A percentile compares a stretch with the other conserved stretches of the same genome.
Evolutionary conservation across 345 rosid genomes (phyloP).

Genomic region (Camelina hispida): DNA sequence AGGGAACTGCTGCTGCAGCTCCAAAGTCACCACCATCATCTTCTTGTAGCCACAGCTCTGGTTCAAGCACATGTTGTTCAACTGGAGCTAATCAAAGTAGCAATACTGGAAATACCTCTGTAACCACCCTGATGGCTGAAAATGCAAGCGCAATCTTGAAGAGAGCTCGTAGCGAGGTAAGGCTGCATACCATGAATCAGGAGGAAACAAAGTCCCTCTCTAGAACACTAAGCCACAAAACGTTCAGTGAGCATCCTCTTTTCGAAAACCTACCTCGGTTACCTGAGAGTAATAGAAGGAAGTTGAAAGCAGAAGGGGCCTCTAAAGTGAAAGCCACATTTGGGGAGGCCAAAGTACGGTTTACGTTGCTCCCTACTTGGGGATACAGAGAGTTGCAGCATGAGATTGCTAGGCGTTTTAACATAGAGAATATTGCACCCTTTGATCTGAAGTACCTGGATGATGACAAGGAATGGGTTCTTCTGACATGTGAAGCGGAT

Average conservation of each 20-base stretch:
- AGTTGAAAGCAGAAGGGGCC: conserved; percentile 32
- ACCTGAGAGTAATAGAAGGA: conserved; percentile 41
- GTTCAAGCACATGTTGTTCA: conserved; percentile 73
- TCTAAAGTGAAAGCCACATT: conserved; percentile 69
- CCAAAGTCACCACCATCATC: conserved; percentile 68
- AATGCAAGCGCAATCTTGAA: conserved; percentile 51
- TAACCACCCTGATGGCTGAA: conserved; percentile 45
- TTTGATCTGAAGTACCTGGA: conserved; percentile 71
- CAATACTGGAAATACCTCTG: conserved; percentile 41
- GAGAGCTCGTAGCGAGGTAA: conserved; percentile 69
- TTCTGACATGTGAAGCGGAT: conserved; percentile 74
- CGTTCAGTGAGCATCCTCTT: conserved; percentile 50
- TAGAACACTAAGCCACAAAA: conserved; percentile 72
- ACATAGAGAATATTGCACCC: conserved; percentile 46
- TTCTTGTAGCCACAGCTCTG: conserved; percentile 82
- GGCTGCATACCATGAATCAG: conserved; percentile 52
- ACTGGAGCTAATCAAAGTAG: conserved; percentile 60
- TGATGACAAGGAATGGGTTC: conserved; percentile 79
- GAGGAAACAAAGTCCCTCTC: conserved; percentile 60
- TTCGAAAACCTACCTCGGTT: conserved; percentile 47
- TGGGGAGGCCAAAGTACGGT: conserved; percentile 69
- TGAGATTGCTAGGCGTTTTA: conserved; percentile 65
- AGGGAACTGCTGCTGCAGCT: conserved; percentile 50
- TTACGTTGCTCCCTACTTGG: conserved; percentile 61
- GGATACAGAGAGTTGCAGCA: conserved; percentile 56